These are phyloP conservation scores for Termitomyces sp. DNA, from an alignment of 768 basidiomycete species.

Conservation along the genomic window DNA sequence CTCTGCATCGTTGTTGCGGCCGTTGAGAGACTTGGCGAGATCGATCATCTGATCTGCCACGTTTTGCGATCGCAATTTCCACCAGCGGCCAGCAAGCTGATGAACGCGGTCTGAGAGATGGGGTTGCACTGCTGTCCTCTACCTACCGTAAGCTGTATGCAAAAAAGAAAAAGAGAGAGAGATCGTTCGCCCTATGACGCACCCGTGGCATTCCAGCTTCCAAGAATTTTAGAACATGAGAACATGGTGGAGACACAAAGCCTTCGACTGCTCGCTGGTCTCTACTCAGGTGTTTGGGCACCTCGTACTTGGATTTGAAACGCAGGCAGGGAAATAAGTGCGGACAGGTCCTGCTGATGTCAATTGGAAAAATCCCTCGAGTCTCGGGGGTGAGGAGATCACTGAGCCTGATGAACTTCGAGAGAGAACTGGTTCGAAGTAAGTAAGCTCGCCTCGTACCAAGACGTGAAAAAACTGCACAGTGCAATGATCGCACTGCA, in stretches of 20 bases:
- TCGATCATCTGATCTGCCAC: constrained; percentile 47
- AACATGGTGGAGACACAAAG: too few relatives aligned
- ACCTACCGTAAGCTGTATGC: constrained; percentile 34
- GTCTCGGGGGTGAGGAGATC: too few relatives aligned
- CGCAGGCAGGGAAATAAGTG: background rate
- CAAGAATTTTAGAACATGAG: too few relatives aligned
- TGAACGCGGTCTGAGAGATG: constrained; percentile 40
- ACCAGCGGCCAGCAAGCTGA: constrained; percentile 43
- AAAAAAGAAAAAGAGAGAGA: too few relatives aligned
- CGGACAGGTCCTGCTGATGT: background rate
- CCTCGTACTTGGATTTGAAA: background rate
- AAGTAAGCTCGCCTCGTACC: too few relatives aligned
- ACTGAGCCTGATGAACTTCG: too few relatives aligned
- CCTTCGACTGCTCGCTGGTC: too few relatives aligned
- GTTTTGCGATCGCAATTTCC: constrained; percentile 42
- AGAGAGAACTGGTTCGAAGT: too few relatives aligned
- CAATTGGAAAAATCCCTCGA: too few relatives aligned
- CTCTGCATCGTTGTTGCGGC: constrained; percentile 35
- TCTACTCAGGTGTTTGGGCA: background rate
- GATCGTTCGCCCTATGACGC: background rate
- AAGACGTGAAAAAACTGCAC: too few relatives aligned
- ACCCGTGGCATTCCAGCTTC: background rate
- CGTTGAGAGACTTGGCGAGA: constrained; percentile 39
- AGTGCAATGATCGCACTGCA: too few relatives aligned
- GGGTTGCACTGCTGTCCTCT: constrained; percentile 45